A percentile compares a stretch with the other conserved stretches of the same genome.
These are phyloP conservation scores for Picea abies DNA, from an alignment of 83 land plant genomes.

Conservation along the genomic window DNA sequence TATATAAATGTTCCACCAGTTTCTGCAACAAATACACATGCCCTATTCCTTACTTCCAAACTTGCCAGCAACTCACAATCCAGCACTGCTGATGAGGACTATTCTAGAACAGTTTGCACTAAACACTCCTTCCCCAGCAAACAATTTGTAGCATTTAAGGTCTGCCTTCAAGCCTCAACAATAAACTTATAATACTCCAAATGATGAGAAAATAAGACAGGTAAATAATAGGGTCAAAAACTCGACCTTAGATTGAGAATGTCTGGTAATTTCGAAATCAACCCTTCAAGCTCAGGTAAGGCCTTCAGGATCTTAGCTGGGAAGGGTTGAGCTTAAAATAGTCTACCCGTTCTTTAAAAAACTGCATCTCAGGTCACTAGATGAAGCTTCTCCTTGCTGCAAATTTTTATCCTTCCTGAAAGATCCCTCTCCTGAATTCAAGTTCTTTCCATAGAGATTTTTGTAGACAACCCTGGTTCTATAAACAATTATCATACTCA, in stretches of 20 bases:
- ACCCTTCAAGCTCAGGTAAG: no score
- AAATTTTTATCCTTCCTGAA: constrained; percentile 8
- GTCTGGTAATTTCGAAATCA: background rate
- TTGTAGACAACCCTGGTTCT: constrained; percentile 19
- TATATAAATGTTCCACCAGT: background rate
- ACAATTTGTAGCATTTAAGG: background rate
- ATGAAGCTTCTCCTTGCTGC: constrained; percentile 9
- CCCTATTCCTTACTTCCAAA: background rate
- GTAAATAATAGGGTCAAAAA: background rate
- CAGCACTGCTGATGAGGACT: background rate
- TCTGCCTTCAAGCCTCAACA: background rate
- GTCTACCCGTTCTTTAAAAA: background rate
- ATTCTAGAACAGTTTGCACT: background rate
- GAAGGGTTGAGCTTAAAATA: background rate
- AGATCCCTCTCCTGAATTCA: background rate
- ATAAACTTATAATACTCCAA: background rate
- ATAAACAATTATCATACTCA: constrained; percentile 16
- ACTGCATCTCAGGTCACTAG: constrained; percentile 13
- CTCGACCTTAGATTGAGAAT: background rate
- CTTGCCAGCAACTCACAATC: background rate
- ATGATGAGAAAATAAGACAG: no score
- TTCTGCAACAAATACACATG: background rate
- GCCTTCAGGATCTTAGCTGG: no score
- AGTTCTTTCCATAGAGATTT: constrained; percentile 11
- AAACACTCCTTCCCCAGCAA: background rate